Evolutionary conservation across 768 basidiomycete species (phyloP).

Genomic region (Tricholoma bakamatsutake): DNA sequence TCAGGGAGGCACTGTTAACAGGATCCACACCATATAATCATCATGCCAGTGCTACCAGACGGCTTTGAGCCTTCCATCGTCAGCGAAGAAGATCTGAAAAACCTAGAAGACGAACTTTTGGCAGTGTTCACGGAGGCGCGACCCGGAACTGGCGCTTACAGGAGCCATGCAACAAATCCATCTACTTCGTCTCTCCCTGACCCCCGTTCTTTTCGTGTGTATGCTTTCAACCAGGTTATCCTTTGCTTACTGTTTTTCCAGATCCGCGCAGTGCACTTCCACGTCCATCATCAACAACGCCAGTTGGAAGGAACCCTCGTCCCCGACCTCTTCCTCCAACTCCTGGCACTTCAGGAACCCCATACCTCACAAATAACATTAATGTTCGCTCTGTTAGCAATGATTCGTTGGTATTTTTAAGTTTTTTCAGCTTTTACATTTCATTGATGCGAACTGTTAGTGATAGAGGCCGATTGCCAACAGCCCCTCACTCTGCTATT

Average conservation of each 20-base stretch:
- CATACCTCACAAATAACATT: neutral
- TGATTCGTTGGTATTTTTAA: slow-evolving; percentile 9
- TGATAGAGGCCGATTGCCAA: slow-evolving; percentile 7
- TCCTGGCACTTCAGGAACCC: slow-evolving; percentile 11
- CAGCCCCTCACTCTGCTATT: slow-evolving; percentile 5
- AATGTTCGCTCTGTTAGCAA: slow-evolving; percentile 4
- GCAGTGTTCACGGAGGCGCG: slow-evolving; percentile 35
- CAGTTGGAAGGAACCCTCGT: slow-evolving; percentile 9
- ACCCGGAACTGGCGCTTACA: neutral
- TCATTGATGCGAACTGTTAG: neutral
- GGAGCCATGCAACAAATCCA: neutral
- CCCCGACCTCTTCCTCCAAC: slow-evolving; percentile 21
- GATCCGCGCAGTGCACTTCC: slow-evolving; percentile 2
- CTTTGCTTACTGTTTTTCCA: neutral
- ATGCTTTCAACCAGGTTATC: neutral
- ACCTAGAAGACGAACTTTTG: slow-evolving; percentile 53
- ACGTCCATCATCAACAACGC: slow-evolving; percentile 11
- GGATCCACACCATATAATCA: neutral
- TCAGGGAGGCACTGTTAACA: neutral
- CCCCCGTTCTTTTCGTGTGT: slow-evolving; percentile 8
- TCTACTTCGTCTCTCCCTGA: slow-evolving; percentile 1
- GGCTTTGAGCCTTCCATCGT: slow-evolving; percentile 17
- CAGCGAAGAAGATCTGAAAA: slow-evolving; percentile 47
- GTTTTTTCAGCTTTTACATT: neutral
- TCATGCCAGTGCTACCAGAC: neutral